Percentiles rank a stretch among this genome's conserved stretches.
These are phyloP conservation scores for Apiotrichum laibachii DNA, from an alignment of 1,284 basidiomycete species.

Conservation along the genomic window DNA sequence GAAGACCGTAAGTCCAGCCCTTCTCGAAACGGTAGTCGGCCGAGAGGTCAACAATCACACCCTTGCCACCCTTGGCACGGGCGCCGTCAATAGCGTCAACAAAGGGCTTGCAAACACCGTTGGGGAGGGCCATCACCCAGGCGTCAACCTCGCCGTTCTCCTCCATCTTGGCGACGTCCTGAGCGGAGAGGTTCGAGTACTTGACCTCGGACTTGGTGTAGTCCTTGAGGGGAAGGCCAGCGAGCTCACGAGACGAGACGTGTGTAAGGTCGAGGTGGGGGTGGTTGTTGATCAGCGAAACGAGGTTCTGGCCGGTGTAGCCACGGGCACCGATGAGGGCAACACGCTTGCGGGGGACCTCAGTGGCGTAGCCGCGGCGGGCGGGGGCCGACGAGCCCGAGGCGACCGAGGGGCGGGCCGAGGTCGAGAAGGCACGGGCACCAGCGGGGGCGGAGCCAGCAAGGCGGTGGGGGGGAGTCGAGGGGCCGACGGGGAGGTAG, in stretches of 20 bases:
- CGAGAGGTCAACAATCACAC: constrained; percentile 83
- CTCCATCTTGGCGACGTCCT: constrained; percentile 82
- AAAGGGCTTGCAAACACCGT: constrained; percentile 95
- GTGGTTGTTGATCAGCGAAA: constrained; percentile 77
- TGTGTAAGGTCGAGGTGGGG: constrained; percentile 85
- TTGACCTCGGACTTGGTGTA: constrained; percentile 76
- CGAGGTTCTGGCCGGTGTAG: constrained; percentile 90
- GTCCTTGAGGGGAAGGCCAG: constrained; percentile 72
- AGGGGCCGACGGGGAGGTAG: constrained; percentile 86
- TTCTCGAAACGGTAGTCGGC: constrained; percentile 95
- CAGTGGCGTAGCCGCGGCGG: constrained; percentile 52
- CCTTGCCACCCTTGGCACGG: constrained; percentile 50
- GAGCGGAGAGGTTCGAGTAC: constrained; percentile 73
- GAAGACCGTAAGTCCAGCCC: constrained; percentile 95
- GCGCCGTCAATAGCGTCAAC: constrained; percentile 90
- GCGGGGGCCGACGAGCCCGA: constrained; percentile 51
- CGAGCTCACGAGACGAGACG: constrained; percentile 93
- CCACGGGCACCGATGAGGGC: constrained; percentile 91
- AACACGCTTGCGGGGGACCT: constrained; percentile 77
- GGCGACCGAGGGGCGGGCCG: constrained; percentile 57
- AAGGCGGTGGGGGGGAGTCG: constrained; percentile 63
- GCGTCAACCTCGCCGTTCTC: constrained; percentile 84
- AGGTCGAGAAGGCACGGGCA: constrained; percentile 69
- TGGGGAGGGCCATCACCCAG: constrained; percentile 97
- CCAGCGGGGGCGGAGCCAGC: constrained; percentile 51